Percentiles rank a stretch among this genome's conserved stretches.
These are phyloP conservation scores for Novymonas esmeraldas DNA, from an alignment of 208 protist genomes.

Conservation along the genomic window DNA sequence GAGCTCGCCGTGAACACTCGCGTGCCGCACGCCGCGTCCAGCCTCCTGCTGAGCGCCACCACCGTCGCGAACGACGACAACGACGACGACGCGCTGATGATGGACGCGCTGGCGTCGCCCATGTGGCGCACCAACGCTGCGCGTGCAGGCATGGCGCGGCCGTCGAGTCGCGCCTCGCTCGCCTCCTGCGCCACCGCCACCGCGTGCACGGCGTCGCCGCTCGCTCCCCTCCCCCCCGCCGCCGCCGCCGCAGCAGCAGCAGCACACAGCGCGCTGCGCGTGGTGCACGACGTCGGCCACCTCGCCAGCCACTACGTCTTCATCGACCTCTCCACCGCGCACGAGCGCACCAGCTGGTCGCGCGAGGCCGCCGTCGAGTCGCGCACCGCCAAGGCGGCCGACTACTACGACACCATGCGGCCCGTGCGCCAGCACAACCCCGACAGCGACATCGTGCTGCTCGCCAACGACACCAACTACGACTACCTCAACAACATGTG, in stretches of 20 bases:
- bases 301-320: conserved; percentile 39
- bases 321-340: conserved; percentile 46
- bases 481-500: conserved; percentile 39
- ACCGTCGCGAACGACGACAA: background rate
- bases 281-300: conserved; percentile 28
- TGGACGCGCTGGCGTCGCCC: conserved; percentile 11
- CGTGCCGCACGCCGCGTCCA: conserved; percentile 4
- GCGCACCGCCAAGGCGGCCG: conserved; percentile 36
- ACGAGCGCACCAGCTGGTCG: conserved; percentile 35
- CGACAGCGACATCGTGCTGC: conserved; percentile 35
- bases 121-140: background rate
- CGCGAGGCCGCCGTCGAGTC: conserved; percentile 34
- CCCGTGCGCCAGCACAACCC: conserved; percentile 41
- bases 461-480: conserved; percentile 39
- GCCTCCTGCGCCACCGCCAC: conserved; percentile 1
- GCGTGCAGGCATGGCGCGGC: background rate
- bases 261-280: conserved; percentile 6
- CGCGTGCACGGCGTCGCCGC: background rate
- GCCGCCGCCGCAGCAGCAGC: conserved; percentile 5
- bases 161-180: conserved; percentile 5
- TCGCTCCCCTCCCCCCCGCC: background rate
- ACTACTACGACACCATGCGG: conserved; percentile 43
- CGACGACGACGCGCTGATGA: conserved; percentile 10
- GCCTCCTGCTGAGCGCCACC: conserved; percentile 3
- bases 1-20: background rate